phyloP scores from a whole-genome alignment of 768 basidiomycete genomes.

The Boletus rubropictus region DNA sequence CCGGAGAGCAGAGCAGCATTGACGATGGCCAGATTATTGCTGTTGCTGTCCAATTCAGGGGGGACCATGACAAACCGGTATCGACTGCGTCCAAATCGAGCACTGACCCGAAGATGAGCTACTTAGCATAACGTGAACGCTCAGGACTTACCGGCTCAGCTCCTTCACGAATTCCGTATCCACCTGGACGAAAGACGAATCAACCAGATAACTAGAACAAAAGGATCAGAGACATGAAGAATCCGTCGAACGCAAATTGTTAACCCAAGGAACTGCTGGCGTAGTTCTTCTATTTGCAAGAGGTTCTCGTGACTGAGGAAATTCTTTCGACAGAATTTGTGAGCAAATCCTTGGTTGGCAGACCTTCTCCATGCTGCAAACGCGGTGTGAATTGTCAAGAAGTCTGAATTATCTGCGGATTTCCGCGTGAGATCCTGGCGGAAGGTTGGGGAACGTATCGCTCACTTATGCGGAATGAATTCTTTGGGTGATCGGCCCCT shows the following conservation, averaged over 20 bases:
- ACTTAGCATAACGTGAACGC: background rate
- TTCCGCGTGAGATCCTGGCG: background rate
- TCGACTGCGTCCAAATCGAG: slow-evolving; percentile 67
- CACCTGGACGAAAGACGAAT: slow-evolving; percentile 77
- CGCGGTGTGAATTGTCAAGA: slow-evolving; percentile 87
- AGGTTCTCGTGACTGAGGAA: slow-evolving; percentile 89
- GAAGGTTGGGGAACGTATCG: slow-evolving; percentile 4
- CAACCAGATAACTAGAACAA: slow-evolving; percentile 67
- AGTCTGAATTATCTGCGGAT: slow-evolving; percentile 81
- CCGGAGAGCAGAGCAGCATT: slow-evolving; percentile 82
- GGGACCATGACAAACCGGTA: slow-evolving; percentile 77
- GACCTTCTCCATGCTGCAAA: slow-evolving; percentile 82
- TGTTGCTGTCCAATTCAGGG: slow-evolving; percentile 61
- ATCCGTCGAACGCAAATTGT: slow-evolving; percentile 7
- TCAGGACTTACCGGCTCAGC: slow-evolving; percentile 50
- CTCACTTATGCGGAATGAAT: slow-evolving; percentile 69
- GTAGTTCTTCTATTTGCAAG: slow-evolving; percentile 92
- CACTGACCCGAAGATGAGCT: slow-evolving; percentile 37
- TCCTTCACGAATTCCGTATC: slow-evolving; percentile 61
- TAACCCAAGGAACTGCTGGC: slow-evolving; percentile 81
- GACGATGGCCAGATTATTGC: slow-evolving; percentile 57
- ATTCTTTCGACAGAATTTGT: slow-evolving; percentile 74
- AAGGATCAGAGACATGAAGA: slow-evolving; percentile 2
- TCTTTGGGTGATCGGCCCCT: slow-evolving; percentile 81
- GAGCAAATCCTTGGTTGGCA: slow-evolving; percentile 52